Evolutionary conservation across 345 rosid genomes (phyloP).

Genomic region (Alliaria petiolata): DNA sequence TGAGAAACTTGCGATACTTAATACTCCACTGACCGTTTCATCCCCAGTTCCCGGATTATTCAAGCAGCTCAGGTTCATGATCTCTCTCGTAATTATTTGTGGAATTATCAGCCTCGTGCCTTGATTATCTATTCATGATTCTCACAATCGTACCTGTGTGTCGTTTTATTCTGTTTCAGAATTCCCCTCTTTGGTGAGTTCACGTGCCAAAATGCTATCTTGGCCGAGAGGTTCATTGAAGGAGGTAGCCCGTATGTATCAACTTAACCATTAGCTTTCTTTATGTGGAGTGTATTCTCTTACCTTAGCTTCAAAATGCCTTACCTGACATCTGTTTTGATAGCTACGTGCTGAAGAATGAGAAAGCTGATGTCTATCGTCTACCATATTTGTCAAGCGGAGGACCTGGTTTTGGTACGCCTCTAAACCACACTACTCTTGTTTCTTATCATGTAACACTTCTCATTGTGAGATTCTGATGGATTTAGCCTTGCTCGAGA

Average conservation of each 20-base stretch:
- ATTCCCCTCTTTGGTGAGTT: constrained; percentile 89
- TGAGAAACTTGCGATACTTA: constrained; percentile 64
- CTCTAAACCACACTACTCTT: neutral
- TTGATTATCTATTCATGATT: neutral
- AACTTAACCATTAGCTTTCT: neutral
- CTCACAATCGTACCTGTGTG: neutral
- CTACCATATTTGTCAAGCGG: constrained; percentile 85
- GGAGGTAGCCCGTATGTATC: constrained; percentile 99
- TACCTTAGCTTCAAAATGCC: neutral
- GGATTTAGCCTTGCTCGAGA: constrained; percentile 78
- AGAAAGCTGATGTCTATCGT: constrained; percentile 94
- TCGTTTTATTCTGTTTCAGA: constrained; percentile 33
- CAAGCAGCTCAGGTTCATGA: constrained; percentile 71
- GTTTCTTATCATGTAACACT: constrained; percentile 5
- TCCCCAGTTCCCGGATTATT: constrained; percentile 85
- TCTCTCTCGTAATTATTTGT: too few relatives aligned
- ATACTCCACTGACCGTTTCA: constrained; percentile 74
- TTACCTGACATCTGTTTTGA: constrained; percentile 15
- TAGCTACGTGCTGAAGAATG: constrained; percentile 88
- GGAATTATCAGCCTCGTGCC: neutral
- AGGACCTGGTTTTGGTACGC: constrained; percentile 91
- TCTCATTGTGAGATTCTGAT: constrained; percentile 12
- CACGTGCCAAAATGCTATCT: constrained; percentile 83
- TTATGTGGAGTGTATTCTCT: neutral
- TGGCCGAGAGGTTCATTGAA: constrained; percentile 95